Conservation (phyloP, 1,284 basidiomycete genomes). For the Irpex rosettiformis region DNA sequence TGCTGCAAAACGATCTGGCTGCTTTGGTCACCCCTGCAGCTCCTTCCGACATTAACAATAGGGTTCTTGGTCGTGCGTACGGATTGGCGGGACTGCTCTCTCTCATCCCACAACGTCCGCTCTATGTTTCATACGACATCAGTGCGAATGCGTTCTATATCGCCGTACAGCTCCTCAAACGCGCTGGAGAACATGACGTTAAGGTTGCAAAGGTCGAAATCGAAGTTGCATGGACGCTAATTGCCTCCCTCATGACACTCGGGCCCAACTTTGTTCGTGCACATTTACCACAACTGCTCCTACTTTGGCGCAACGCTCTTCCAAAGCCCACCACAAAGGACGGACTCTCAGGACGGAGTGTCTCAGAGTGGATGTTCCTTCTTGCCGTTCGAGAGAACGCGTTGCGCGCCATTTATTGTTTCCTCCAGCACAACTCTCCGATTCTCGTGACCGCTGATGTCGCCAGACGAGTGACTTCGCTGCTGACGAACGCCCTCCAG, state of each 20-base stretch:
- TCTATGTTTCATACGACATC: conserved; percentile 95
- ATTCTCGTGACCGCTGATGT: conserved; percentile 88
- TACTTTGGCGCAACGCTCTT: conserved; percentile 95
- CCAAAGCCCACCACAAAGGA: conserved; percentile 94
- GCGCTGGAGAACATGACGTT: conserved; percentile 88
- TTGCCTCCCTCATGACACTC: conserved; percentile 88
- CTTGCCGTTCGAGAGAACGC: conserved; percentile 91
- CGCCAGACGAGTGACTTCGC: conserved; percentile 79
- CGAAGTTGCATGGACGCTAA: conserved; percentile 92
- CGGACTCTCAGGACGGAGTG: conserved; percentile 60
- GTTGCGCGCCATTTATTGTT: conserved; percentile 84
- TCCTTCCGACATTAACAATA: conserved; percentile 67
- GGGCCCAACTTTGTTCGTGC: conserved; percentile 92
- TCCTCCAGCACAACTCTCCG: conserved; percentile 77
- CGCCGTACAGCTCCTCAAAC: conserved; percentile 87
- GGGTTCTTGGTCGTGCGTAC: conserved; percentile 85
- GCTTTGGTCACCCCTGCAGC: conserved; percentile 65
- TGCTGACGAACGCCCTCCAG: conserved; percentile 87
- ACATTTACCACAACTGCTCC: conserved; percentile 89
- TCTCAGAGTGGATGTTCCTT: conserved; percentile 89
- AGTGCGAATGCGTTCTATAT: conserved; percentile 89
- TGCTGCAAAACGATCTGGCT: conserved; percentile 82
- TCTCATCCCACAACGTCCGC: conserved; percentile 80
- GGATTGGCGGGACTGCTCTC: conserved; percentile 87
- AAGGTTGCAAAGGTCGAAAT: conserved; percentile 82